phyloP scores from a whole-genome alignment of 2,329 filamentous ascomycete species.

The Fusarium sp. region DNA sequence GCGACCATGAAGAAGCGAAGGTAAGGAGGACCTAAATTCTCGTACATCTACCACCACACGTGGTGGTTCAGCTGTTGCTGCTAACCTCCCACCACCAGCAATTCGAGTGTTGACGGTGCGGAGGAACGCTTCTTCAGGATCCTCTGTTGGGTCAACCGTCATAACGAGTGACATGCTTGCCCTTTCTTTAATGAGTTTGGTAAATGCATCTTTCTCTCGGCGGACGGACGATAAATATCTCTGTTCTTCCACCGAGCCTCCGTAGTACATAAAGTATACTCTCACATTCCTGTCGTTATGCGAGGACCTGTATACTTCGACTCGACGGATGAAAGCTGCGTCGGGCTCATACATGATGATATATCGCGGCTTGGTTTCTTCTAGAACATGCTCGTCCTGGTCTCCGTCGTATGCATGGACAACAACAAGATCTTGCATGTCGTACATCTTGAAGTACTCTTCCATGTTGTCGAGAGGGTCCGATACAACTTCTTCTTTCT shows the following conservation, averaged over 20 bases:
- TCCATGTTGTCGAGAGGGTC: constrained; percentile 94
- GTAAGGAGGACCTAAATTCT: constrained; percentile 93
- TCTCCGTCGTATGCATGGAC: constrained; percentile 96
- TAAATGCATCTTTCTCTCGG: constrained; percentile 97
- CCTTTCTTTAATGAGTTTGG: constrained; percentile 92
- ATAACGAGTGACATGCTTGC: constrained; percentile 92
- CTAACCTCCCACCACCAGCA: constrained; percentile 87
- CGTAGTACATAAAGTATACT: constrained; percentile 98
- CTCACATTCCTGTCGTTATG: constrained; percentile 89
- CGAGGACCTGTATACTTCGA: constrained; percentile 96
- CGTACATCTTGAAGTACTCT: constrained; percentile 89
- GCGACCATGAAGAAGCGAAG: constrained; percentile 89
- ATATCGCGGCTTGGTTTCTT: constrained; percentile 92
- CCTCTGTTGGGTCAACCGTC: constrained; percentile 77
- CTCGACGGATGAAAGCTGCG: constrained; percentile 89
- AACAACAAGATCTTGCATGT: constrained; percentile 88
- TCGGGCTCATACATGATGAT: constrained; percentile 99
- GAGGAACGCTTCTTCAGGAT: constrained; percentile 91
- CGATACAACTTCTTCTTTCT: constrained; percentile 78
- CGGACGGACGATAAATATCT: constrained; percentile 89
- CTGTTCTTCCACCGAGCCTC: constrained; percentile 94
- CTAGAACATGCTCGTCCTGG: constrained; percentile 94
- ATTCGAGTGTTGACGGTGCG: constrained; percentile 97
- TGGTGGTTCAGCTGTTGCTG: constrained; percentile 86
- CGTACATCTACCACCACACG: constrained; percentile 95